These are phyloP conservation scores for Platanthera guangdongensis DNA, from an alignment of 106 monocot genomes.

Conservation along the genomic window DNA sequence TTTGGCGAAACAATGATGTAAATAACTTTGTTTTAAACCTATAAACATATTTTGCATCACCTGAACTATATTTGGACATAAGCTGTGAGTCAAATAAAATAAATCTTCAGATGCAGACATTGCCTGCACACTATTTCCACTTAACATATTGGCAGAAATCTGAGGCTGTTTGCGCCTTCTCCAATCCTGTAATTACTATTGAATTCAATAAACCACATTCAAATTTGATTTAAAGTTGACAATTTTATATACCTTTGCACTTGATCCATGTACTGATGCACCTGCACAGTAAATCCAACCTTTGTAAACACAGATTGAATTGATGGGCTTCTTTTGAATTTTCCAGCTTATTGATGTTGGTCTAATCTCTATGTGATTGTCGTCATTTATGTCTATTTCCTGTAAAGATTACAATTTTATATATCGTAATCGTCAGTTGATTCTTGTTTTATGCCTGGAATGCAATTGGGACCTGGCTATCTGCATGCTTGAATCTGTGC, in stretches of 20 bases:
- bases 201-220: constrained; percentile 12
- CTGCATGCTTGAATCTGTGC: constrained; percentile 83
- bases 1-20: neutral
- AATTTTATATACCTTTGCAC: constrained; percentile 48
- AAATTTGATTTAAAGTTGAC: neutral
- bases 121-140: constrained; percentile 42
- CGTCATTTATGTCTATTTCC: too few species aligned
- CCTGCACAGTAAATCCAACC: constrained; percentile 68
- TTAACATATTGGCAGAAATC: constrained; percentile 33
- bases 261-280: constrained; percentile 54
- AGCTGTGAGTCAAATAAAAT: constrained; percentile 63
- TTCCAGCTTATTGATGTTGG: too few species aligned
- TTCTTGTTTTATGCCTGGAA: too few species aligned
- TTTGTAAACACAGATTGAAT: too few species aligned
- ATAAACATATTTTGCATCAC: constrained; percentile 16
- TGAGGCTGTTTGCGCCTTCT: constrained; percentile 43
- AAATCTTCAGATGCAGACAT: constrained; percentile 90
- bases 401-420: constrained; percentile 19
- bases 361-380: too few species aligned
- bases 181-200: constrained; percentile 52
- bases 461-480: constrained; percentile 15
- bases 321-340: too few species aligned
- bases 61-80: constrained; percentile 73
- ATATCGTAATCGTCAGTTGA: too few species aligned
- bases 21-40: neutral